A percentile compares a stretch with the other conserved stretches of the same genome.
Conservation (phyloP, 2,329 filamentous ascomycete species). For the Aspergillus sp. region DNA sequence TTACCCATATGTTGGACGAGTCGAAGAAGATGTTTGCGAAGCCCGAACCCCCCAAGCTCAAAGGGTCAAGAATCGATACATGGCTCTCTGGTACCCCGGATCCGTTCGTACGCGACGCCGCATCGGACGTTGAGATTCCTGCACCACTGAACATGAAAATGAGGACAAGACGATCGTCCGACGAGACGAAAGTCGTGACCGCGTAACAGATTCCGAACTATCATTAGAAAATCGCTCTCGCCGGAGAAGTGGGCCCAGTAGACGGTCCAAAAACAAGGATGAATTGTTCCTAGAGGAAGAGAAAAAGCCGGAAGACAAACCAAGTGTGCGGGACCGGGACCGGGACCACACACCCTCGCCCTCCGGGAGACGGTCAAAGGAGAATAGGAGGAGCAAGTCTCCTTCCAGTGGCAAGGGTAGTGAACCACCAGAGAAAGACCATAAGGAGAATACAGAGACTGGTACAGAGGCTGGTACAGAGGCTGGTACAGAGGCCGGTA, state of each 20-base stretch:
- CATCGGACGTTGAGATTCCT: conserved; percentile 30
- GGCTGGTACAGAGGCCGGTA: neutral
- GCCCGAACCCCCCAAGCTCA: conserved; percentile 31
- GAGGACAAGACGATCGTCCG: conserved; percentile 23
- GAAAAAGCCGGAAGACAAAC: conserved; percentile 2
- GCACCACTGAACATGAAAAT: conserved; percentile 36
- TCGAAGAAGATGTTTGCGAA: conserved; percentile 40
- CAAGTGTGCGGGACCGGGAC: neutral
- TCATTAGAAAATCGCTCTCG: conserved; percentile 20
- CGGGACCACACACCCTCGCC: conserved; percentile 1
- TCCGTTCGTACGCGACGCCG: conserved; percentile 43
- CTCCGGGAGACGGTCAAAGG: conserved; percentile 8
- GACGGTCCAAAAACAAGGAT: conserved; percentile 15
- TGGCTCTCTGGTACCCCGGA: conserved; percentile 53
- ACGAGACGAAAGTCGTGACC: conserved; percentile 15
- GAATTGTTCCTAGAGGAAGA: conserved; percentile 6
- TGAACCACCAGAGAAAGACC: conserved; percentile 7
- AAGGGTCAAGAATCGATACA: conserved; percentile 50
- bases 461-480: conserved; percentile 2
- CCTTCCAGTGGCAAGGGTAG: conserved; percentile 9
- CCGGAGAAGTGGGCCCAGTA: conserved; percentile 17
- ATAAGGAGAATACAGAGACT: conserved; percentile 18
- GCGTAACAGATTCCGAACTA: conserved; percentile 13
- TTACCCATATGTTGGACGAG: conserved; percentile 38
- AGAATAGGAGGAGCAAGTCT: conserved; percentile 8